Base-by-base conservation (phyloP, 345 rosid species). In the Rhizophora mangle region DNA sequence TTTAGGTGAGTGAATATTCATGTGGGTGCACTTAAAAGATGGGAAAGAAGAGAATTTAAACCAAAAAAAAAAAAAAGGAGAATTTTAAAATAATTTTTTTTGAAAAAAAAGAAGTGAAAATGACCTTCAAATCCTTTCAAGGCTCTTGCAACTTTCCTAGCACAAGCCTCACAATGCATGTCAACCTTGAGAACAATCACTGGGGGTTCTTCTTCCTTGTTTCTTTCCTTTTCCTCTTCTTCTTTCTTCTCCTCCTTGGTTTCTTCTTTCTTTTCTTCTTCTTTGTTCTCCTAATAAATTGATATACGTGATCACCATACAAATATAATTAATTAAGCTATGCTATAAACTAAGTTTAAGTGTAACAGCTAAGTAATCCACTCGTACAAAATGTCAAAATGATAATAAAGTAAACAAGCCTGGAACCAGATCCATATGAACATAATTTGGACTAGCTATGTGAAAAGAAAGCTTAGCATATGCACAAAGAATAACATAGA, bases 131-230 rank as follows among this genome's bases (percentile, higher is more conserved):
- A 89, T 60, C 91, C 95, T 74, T 80, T 89, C 58, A 89, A 65
- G 51, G 88, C 79, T 67, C 77, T 80, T 0, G 87, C 82, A 76
- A 84, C 83, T 83, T 89, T 89, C 56, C 88, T 84, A 61, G 96
- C 91, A 68, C 96, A 89, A 29, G 92, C 96, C 78, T 87, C 84
- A 67, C 92, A 89, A 72, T 89, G 92, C 96, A 89, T 89, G 61
- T 87, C 92, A 73, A 89, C 91, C 76, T 84, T 89, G 79, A 89
- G 87, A 2, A 89, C 86, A 69, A 89, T 87, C 79, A 81, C 88
- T 13, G 82, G 79, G 32, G 78, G 56, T 64, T 72, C 67, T 39
- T 82, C 72, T 60, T 78, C 72, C 24, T 76, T 57, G 52, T 72
- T 65, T 27, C 68, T 68, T 24, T 78, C 69, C 49, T 70, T 70